Conservation (phyloP, 2,329 filamentous ascomycete genomes). For the Ophiostoma perfectum region DNA sequence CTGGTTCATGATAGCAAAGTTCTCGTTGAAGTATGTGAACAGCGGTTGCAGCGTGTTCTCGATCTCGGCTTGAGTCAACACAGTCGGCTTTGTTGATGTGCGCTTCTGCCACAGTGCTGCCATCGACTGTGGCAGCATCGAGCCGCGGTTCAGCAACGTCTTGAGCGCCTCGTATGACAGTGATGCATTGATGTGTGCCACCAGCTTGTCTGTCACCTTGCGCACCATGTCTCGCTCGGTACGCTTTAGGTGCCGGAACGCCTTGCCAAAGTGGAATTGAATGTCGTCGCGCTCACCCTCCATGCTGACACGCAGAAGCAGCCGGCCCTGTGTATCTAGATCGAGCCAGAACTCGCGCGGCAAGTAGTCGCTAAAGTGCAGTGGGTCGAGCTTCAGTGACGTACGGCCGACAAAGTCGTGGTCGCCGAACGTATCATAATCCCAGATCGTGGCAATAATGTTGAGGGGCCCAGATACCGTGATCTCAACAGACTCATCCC, state of each 20-base stretch:
- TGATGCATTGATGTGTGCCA: slow-evolving; percentile 84
- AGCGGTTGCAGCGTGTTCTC: slow-evolving; percentile 77
- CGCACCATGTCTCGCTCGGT: slow-evolving; percentile 97
- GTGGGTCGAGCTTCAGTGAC: slow-evolving; percentile 96
- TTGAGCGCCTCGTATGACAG: slow-evolving; percentile 78
- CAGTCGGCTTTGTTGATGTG: slow-evolving; percentile 48
- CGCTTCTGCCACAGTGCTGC: slow-evolving; percentile 63
- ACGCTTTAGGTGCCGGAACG: slow-evolving; percentile 89
- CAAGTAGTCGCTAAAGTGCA: slow-evolving; percentile 92
- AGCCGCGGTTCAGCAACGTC: slow-evolving; percentile 63
- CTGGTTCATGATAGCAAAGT: slow-evolving; percentile 98
- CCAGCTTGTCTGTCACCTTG: slow-evolving; percentile 97
- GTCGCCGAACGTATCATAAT: slow-evolving; percentile 94
- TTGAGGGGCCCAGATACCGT: slow-evolving; percentile 88
- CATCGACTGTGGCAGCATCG: slow-evolving; percentile 48
- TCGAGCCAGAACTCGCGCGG: slow-evolving; percentile 97
- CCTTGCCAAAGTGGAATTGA: slow-evolving; percentile 96
- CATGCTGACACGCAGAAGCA: slow-evolving; percentile 92
- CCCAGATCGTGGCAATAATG: slow-evolving; percentile 95
- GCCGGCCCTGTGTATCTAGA: slow-evolving; percentile 85
- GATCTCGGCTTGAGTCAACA: slow-evolving; percentile 63
- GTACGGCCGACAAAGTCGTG: slow-evolving; percentile 96
- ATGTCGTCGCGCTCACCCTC: slow-evolving; percentile 98
- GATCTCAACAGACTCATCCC: slow-evolving; percentile 96
- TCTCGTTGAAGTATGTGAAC: slow-evolving; percentile 94